Evolutionary conservation across 2,329 filamentous ascomycete genomes (phyloP).

Genomic region (Claviceps africana): DNA sequence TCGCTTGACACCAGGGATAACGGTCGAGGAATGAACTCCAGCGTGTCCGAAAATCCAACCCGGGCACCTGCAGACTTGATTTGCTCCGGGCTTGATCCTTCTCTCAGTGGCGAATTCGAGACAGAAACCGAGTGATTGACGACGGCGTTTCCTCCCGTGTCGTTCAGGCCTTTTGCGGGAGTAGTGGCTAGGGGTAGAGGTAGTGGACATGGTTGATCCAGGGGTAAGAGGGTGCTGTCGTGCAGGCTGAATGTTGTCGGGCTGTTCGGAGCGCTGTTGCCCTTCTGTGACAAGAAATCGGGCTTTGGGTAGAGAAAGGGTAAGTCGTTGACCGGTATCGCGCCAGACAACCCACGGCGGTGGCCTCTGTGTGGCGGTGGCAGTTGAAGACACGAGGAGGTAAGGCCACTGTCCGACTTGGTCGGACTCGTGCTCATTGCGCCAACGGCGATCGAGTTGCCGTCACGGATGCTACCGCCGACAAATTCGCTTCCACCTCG

Average conservation of each 20-base stretch:
- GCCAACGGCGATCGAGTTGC: slow-evolving; percentile 43
- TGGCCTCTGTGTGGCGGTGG: slow-evolving; percentile 45
- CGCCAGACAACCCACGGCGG: slow-evolving; percentile 55
- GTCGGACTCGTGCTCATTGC: slow-evolving; percentile 57
- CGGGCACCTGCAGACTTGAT: slow-evolving; percentile 38
- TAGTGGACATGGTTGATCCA: slow-evolving; percentile 4
- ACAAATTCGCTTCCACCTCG: slow-evolving; percentile 80
- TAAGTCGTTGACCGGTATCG: slow-evolving; percentile 74
- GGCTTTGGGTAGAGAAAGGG: slow-evolving; percentile 50
- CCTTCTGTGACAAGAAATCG: slow-evolving; percentile 34
- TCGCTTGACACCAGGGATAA: slow-evolving; percentile 75
- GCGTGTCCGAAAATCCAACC: slow-evolving; percentile 71
- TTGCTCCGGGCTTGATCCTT: slow-evolving; percentile 11
- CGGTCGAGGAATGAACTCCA: slow-evolving; percentile 73
- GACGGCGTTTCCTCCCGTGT: not conserved
- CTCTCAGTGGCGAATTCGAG: slow-evolving; percentile 3
- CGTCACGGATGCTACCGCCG: slow-evolving; percentile 51
- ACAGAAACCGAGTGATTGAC: slow-evolving; percentile 5
- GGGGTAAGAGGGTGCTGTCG: slow-evolving; percentile 12
- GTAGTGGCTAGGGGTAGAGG: slow-evolving; percentile 4
- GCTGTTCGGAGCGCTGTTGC: slow-evolving; percentile 51
- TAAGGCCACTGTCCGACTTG: slow-evolving; percentile 44
- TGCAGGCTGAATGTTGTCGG: slow-evolving; percentile 32
- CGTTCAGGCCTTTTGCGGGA: not conserved
- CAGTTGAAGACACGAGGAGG: slow-evolving; percentile 40